Base-by-base conservation (phyloP, 345 rosid genomes). In the Camelina neglecta region DNA sequence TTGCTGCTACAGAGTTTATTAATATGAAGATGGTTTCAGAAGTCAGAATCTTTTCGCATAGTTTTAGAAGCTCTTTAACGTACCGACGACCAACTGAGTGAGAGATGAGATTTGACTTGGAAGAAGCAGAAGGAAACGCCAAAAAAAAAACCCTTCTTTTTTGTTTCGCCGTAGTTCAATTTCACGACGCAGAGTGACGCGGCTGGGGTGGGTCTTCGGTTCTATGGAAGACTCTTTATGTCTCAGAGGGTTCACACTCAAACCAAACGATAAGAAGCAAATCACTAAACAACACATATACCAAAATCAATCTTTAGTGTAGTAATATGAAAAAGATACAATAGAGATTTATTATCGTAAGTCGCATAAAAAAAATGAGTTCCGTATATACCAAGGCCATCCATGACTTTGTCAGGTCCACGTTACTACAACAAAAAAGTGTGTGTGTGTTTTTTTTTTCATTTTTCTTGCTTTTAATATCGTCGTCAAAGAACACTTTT, bases 351-450 rank as follows among this genome's bases (percentile, higher is more conserved):
- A 5, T 49, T 35, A 5, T 74, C 39, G 66, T 47, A 74, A 57
- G 11, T 2, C 36, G 73, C 48, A 67, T 69, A 26, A 13, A 60
- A 13, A 60, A 51, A 15, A 48, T 11, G 55, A 57, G 65, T 76
- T 54, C 9, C 69, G 74, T 55, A 75, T 60, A 69, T 75, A 68
- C 74, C 64, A 6, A 69, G 56, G 74, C 58, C 21, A 51, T 23
- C 60, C 39, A 67, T 20, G 69, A 61, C 64, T 69, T 54, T 54
- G 50, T 11, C 75, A 54, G 71, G 65, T 69, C 80, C 75, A 76
- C 69, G 61, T 64, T 73, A 64, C 64, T 54, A 54, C 66, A 47
- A 8, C 24, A 18, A 50, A 50, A 49, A 49, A 49, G 8, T 20
- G 31, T 41, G 21, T 51, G 56, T 29, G 5, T 29, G 31, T 29